Base-by-base conservation (phyloP, 805 yeast species). In the Kazachstania taianensis region DNA sequence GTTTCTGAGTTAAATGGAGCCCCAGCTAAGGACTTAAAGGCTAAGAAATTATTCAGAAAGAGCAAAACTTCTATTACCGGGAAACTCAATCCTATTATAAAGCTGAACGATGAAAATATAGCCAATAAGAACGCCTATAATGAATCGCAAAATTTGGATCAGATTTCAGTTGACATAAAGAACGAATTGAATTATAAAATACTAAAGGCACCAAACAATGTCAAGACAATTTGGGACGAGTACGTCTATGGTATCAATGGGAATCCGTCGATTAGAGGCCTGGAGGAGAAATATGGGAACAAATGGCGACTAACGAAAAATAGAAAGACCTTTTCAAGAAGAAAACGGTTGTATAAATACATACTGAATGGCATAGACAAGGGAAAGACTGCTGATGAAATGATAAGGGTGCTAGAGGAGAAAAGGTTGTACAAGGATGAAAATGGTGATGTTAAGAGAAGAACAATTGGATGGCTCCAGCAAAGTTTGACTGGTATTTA, bases 251-350 rank as follows among this genome's bases (percentile, higher is more conserved):
- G 71, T 2, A 51, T 65, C 22, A 53, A 63, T 38, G 68, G 68
- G 2, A 46, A 49, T n/a, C 67, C 68, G 6, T 56, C 69, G 2
- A 59, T 66, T 12, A 55, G 57, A 37, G 53, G 53, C 13, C 49
- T 66, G n/a, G 69, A 66, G 36, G 58, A 58, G 19, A 54, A 53
- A 28, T 65, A 56, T 41, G 67, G 68, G 5, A 60, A 63, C 33
- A 55, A 59, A 24, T 66, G 71, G 71, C 50, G 70, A 43, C 50
- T 44, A 39, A 63, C 41, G 33, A 59, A 45, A 39, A 60, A 54
- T 44, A 53, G 52, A 27, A 62, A 52, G 48, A 60, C 55, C 8
- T 62, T 51, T 41, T 53, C 61, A 2, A 45, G 66, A 34, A 45
- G 67, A 28, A 59, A 59, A 38, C 47, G 62, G 28, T 41, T 59